A percentile compares a stretch with the other conserved stretches of the same genome.
phyloP scores from a whole-genome alignment of 148 eudicot genomes.

The Rhododendron molle region DNA sequence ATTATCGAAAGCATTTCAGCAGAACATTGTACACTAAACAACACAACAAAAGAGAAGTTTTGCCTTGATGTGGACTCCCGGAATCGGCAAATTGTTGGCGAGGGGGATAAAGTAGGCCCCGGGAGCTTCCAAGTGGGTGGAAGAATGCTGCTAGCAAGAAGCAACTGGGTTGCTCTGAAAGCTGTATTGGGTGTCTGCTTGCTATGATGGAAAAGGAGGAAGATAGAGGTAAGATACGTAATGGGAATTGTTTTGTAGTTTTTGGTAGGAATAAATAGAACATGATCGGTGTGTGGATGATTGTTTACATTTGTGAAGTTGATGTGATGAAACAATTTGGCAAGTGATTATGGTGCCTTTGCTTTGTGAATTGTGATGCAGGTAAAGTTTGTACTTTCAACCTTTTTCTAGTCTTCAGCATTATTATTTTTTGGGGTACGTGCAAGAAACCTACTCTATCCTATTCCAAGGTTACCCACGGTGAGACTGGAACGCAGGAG shows the following conservation, averaged over 20 bases:
- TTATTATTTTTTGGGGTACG: too few relatives aligned
- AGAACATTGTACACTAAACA: neutral
- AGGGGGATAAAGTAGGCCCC: neutral
- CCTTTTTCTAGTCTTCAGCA: neutral
- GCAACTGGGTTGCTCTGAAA: neutral
- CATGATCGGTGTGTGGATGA: neutral
- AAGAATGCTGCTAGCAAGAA: neutral
- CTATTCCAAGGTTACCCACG: too few relatives aligned
- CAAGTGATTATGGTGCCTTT: neutral
- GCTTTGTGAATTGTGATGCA: neutral
- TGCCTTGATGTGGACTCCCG: neutral
- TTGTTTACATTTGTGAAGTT: neutral
- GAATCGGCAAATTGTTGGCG: neutral
- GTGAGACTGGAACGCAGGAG: too few relatives aligned
- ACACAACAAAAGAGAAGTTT: neutral
- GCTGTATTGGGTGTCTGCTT: neutral
- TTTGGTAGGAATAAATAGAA: neutral
- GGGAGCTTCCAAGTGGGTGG: neutral
- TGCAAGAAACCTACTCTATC: too few relatives aligned
- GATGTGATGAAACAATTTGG: neutral
- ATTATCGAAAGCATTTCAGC: neutral
- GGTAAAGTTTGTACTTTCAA: neutral
- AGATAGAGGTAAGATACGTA: neutral
- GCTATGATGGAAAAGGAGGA: neutral
- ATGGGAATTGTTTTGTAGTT: neutral